Base-by-base conservation (phyloP, 139 green algal genomes). In the Chlamydomonas applanata region DNA sequence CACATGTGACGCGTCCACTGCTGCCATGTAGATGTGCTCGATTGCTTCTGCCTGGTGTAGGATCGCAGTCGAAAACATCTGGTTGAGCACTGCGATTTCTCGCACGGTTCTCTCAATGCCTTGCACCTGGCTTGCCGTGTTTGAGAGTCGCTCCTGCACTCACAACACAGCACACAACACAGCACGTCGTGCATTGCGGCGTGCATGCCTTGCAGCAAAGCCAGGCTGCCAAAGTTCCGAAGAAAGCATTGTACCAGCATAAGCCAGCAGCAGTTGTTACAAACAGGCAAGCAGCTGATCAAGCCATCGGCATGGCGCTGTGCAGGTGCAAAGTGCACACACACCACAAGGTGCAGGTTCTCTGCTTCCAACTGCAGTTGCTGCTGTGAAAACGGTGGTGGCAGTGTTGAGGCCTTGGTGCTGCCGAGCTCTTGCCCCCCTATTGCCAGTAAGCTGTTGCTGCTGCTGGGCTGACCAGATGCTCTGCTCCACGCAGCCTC, bases 11-110 rank as follows among this genome's bases (percentile, higher is more conserved):
- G 81, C 79, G 5, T 89, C 69, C 13, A 91, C 67, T 29, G 84
- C 82, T 5, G 78, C 79, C 27, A 75, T 62, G 44, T 96, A 97
- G 27, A 96, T 83, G 33, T 80, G 32, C 87, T 95, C 91, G 16
- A 96, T 96, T 64, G 91, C 87, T 65, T 91, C 86, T 11, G 89
- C 82, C 78, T 95, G 90, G 36, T 87, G 69, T 53, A 91, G 78
- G 56, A 97, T 85, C 3, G 90, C 86, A 0, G 83, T 79, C 29
- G 72, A 87, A 61, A 89, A 93, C 83, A 94, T 90, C 65, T 93
- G 86, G 79, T 93, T 93, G 13, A 96, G 82, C 1, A 85, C 86
- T 3, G 91, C 85, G 24, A 96, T 87, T 57, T 96, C 88, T 0
- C 82, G 77, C 70, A 96, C 86, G 4, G 83, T 87, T 46, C 77